Conservation (phyloP, 176 grass and related monocot genomes). For the Oryza meridionalis region DNA sequence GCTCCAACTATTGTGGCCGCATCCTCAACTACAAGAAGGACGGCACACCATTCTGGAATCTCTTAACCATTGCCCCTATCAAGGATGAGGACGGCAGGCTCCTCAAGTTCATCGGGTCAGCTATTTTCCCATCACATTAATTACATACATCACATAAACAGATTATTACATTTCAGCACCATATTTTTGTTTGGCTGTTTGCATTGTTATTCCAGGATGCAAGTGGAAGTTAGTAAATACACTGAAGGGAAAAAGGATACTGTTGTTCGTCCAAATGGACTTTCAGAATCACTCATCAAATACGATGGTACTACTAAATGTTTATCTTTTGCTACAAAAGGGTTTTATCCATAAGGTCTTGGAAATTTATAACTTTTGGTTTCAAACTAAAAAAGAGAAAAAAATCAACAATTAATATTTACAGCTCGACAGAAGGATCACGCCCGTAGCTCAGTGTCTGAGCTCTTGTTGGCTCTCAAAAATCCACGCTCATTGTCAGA, state of each 20-base stretch:
- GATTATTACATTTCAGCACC: too few species aligned
- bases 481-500: conserved; percentile 66
- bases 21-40: conserved; percentile 97
- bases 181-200: background rate
- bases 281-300: conserved; percentile 88
- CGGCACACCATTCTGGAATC: conserved; percentile 89
- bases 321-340: background rate
- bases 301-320: conserved; percentile 69
- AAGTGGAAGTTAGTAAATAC: conserved; percentile 98
- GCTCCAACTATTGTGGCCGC: conserved; percentile 79
- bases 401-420: conserved; percentile 25
- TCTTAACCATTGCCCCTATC: conserved; percentile 87
- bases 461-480: conserved; percentile 79
- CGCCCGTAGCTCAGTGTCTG: conserved; percentile 78
- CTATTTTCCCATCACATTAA: background rate
- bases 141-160: too few species aligned
- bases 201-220: conserved; percentile 68
- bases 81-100: conserved; percentile 86
- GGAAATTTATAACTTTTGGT: background rate
- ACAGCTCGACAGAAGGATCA: conserved; percentile 83
- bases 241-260: conserved; percentile 85
- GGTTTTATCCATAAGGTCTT: background rate
- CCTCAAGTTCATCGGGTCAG: conserved; percentile 95
- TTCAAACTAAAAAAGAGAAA: background rate
- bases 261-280: conserved; percentile 82